Conservation (phyloP, 169 alveolate species). For the Eimeria tenella region DNA sequence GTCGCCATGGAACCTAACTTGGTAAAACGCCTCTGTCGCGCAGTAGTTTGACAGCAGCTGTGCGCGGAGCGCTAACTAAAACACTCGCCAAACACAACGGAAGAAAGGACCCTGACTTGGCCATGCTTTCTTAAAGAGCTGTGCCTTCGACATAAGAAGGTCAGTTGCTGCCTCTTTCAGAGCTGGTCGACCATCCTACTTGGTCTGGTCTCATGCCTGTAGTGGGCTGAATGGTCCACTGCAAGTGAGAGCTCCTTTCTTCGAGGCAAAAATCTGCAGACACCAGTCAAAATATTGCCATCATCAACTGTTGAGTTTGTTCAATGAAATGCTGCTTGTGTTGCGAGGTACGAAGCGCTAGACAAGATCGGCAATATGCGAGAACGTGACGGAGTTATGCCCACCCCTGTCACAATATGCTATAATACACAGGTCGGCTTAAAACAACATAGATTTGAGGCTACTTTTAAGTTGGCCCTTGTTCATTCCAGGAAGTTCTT, state of each 20-base stretch:
- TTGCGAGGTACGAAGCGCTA: background rate
- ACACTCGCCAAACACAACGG: background rate
- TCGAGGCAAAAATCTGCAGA: background rate
- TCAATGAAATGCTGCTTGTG: background rate
- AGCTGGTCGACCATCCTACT: background rate
- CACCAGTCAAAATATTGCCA: background rate
- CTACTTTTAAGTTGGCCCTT: background rate
- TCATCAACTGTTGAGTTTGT: background rate
- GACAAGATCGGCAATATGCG: constrained; percentile 1
- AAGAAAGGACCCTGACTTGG: background rate
- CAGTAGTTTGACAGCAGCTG: background rate
- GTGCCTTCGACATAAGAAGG: background rate
- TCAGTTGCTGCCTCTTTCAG: background rate
- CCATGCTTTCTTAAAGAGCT: background rate
- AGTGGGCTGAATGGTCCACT: constrained; percentile 9
- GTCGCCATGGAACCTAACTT: background rate
- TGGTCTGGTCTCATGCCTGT: background rate
- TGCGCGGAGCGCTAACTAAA: background rate
- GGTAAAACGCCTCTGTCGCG: background rate
- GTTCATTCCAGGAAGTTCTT: background rate
- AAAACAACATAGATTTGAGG: background rate
- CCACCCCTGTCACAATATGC: background rate
- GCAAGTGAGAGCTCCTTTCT: background rate
- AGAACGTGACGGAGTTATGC: background rate
- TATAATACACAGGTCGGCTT: background rate